Conservation (phyloP, 805 yeast genomes). For the Starmerella bombi region DNA sequence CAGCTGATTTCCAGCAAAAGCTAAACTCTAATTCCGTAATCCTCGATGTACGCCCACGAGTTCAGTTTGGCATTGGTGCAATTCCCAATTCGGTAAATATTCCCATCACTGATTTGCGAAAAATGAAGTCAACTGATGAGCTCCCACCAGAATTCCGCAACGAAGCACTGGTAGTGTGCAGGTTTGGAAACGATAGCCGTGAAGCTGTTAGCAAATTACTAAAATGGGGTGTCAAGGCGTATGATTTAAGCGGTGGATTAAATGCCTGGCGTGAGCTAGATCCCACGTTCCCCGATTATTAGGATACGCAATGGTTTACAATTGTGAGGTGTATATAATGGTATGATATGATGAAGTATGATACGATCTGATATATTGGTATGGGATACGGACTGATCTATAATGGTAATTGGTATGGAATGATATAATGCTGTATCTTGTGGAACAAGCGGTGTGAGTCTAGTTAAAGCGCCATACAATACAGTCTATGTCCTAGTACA, state of each 20-base stretch:
- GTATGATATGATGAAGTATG: too few species aligned
- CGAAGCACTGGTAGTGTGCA: slow-evolving; percentile 47
- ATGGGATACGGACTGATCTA: too few species aligned
- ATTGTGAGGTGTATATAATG: too few species aligned
- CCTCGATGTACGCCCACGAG: slow-evolving; percentile 70
- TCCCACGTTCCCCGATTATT: slow-evolving; percentile 49
- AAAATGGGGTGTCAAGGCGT: slow-evolving; percentile 39
- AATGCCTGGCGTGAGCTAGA: slow-evolving; percentile 57
- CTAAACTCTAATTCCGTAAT: slow-evolving; percentile 26
- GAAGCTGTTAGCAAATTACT: slow-evolving; percentile 48
- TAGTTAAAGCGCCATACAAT: too few species aligned
- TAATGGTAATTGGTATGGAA: too few species aligned
- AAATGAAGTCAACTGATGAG: slow-evolving; percentile 23
- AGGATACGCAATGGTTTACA: too few species aligned
- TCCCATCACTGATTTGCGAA: slow-evolving; percentile 42
- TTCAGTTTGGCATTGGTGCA: slow-evolving; percentile 57
- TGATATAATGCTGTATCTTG: too few species aligned
- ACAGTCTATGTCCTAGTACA: too few species aligned
- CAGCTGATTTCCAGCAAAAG: not conserved
- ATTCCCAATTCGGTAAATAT: slow-evolving; percentile 49
- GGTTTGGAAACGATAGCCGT: slow-evolving; percentile 87
- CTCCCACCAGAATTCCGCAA: slow-evolving; percentile 7
- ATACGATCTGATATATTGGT: too few species aligned
- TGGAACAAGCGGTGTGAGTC: too few species aligned
- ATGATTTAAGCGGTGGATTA: slow-evolving; percentile 71